phyloP scores from a whole-genome alignment of 805 yeast species.

The Nematodospora valgi region DNA sequence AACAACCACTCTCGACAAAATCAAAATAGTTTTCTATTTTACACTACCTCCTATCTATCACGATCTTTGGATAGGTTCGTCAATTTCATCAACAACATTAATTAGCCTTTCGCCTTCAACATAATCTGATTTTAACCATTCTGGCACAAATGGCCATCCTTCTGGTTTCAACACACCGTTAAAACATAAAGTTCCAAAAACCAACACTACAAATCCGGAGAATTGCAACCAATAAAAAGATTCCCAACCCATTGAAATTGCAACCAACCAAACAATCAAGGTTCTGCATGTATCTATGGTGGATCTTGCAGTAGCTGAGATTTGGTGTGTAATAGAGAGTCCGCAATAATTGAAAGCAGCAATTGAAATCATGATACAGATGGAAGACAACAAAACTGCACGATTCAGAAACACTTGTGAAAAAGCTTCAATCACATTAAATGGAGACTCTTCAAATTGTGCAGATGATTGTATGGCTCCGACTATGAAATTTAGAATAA shows the following conservation, averaged over 20 bases:
- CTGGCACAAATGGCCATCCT: conserved; percentile 45
- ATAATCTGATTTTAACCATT: conserved; percentile 9
- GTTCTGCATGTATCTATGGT: conserved; percentile 80
- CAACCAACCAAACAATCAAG: conserved; percentile 69
- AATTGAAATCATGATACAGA: conserved; percentile 68
- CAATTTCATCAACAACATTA: conserved; percentile 25
- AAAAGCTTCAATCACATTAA: conserved; percentile 53
- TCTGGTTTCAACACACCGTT: conserved; percentile 65
- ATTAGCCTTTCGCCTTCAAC: conserved; percentile 15
- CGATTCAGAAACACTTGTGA: conserved; percentile 43
- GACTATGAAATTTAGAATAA: conserved; percentile 37
- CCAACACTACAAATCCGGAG: conserved; percentile 59
- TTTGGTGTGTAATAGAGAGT: conserved; percentile 56
- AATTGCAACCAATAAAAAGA: conserved; percentile 58
- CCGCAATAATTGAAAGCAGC: conserved; percentile 74
- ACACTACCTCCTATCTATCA: conserved; percentile 8
- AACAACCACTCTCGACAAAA: no score
- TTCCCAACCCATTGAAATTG: conserved; percentile 75
- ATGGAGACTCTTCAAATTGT: conserved; percentile 45
- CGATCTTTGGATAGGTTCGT: conserved; percentile 28
- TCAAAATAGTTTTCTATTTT: not conserved
- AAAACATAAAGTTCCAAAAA: conserved; percentile 70
- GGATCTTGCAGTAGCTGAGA: conserved; percentile 75
- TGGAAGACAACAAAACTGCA: conserved; percentile 48
- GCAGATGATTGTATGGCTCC: conserved; percentile 30